phyloP scores from a whole-genome alignment of 306 rosid species.

The Pterocarpus santalinus region DNA sequence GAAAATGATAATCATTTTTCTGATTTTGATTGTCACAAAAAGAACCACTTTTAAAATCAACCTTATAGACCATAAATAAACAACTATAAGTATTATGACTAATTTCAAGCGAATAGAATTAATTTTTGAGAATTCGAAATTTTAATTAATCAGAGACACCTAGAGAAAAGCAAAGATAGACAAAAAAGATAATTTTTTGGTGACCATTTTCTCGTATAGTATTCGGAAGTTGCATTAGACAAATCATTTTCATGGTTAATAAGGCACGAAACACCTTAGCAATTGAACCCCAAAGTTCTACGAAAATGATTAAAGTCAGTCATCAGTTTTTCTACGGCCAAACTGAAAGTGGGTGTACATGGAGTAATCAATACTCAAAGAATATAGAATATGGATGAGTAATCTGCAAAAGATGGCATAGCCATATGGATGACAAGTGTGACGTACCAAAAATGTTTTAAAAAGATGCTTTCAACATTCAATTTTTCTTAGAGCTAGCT shows the following conservation, averaged over 20 bases:
- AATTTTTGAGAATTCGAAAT: background rate
- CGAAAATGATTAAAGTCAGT: constrained; percentile 44
- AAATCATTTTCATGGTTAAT: constrained; percentile 6
- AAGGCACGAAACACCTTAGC: constrained; percentile 30
- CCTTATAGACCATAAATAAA: background rate
- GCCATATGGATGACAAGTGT: constrained; percentile 5
- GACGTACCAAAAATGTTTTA: background rate
- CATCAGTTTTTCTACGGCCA: background rate
- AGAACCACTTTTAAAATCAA: background rate
- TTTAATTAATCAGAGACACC: background rate
- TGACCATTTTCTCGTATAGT: no score
- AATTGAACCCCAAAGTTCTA: constrained; percentile 34
- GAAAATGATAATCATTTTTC: background rate
- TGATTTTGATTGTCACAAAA: no score
- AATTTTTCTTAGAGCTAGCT: constrained; percentile 14
- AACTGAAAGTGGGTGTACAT: constrained; percentile 36
- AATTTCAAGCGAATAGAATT: background rate
- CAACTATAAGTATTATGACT: background rate
- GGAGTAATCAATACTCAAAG: constrained; percentile 55
- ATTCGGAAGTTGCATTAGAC: background rate
- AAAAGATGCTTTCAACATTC: background rate
- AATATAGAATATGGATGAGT: constrained; percentile 41
- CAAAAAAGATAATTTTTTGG: constrained; percentile 7
- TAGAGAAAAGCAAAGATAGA: background rate
- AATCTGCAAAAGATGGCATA: background rate